Percentiles rank a stretch among this genome's conserved stretches.
phyloP scores from a whole-genome alignment of 2,329 filamentous ascomycete genomes.

The Didymosphaeria variabile region DNA sequence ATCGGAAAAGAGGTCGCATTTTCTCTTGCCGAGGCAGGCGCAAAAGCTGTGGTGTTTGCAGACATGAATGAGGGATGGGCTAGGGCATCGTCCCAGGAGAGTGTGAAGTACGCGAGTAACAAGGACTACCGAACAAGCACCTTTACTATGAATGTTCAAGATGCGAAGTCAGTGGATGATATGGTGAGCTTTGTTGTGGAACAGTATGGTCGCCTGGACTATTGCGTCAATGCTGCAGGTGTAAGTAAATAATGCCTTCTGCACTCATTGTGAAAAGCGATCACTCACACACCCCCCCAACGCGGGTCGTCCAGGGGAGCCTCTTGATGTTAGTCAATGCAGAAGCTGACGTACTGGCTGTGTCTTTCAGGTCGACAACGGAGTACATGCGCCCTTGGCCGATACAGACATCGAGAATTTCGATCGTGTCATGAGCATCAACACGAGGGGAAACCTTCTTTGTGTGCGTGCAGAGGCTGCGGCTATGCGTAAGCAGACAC shows the following conservation, averaged over 20 bases:
- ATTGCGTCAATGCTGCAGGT: constrained; percentile 63
- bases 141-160: constrained; percentile 18
- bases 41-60: constrained; percentile 28
- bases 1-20: constrained; percentile 44
- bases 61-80: constrained; percentile 21
- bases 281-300: background rate
- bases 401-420: constrained; percentile 22
- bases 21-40: constrained; percentile 36
- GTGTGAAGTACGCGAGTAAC: constrained; percentile 17
- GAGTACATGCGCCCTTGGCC: constrained; percentile 15
- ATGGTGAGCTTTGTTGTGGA: constrained; percentile 48
- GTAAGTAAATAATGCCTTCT: constrained; percentile 35
- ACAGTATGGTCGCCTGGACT: constrained; percentile 60
- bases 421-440: constrained; percentile 22
- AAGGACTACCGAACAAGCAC: constrained; percentile 13
- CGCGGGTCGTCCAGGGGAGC: background rate
- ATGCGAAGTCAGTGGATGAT: constrained; percentile 33
- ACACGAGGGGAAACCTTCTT: constrained; percentile 20
- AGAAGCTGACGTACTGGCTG: background rate
- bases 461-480: constrained; percentile 53
- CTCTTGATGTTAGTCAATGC: background rate
- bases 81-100: constrained; percentile 17
- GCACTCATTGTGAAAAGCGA: background rate
- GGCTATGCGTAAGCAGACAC: constrained; percentile 57
- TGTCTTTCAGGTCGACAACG: constrained; percentile 19